Base-by-base conservation (phyloP, 2,329 filamentous ascomycete genomes). In the Penicillium sp. region DNA sequence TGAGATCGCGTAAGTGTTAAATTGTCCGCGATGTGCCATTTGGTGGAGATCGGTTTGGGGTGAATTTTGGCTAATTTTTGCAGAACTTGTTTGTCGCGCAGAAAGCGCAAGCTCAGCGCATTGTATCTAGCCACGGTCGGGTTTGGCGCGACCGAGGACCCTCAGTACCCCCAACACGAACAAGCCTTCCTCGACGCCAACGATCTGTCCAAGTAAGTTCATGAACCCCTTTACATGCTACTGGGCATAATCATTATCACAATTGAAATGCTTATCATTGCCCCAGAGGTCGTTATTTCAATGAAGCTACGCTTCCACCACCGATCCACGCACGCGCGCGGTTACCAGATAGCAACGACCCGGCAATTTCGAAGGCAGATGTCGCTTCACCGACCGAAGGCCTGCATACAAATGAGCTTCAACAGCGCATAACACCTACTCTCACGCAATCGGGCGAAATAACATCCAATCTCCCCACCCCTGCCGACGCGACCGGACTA, bases 31-130 rank as follows among this genome's bases (percentile, higher is more conserved):
- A 51, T 36, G 32, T 29, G 9, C 24, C 42, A 13, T 50, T 22
- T 29, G 22, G 50, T 24, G n/a, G 31, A 39, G 29, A 46, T n/a
- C 8, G 13, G 34, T 53, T 48, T 41, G 56, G 47, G 60, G 54
- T 59, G 46, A 54, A 61, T 59, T 63, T 66, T 71, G 63, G 69
- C 73, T 75, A 60, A 75, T 64, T 65, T 64, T 56, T 74, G 72
- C 48, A 79, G 77, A 72, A 73, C 71, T 70, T 79, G 78, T 83
- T 84, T 89, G 81, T 83, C 82, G 76, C 90, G 89, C 82, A 88
- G 90, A 77, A 94, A 95, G 84, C 87, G 90, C 76, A 95, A 95
- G 82, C 83, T 96, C 73, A 88, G 88, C 74, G 89, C 94, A 79
- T 83, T 96, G 67, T 96, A 89, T 80, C 84, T 89, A 82, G 87